These are phyloP conservation scores for Tetragonia tetragonoides DNA, from an alignment of 148 eudicot species.

Conservation along the genomic window DNA sequence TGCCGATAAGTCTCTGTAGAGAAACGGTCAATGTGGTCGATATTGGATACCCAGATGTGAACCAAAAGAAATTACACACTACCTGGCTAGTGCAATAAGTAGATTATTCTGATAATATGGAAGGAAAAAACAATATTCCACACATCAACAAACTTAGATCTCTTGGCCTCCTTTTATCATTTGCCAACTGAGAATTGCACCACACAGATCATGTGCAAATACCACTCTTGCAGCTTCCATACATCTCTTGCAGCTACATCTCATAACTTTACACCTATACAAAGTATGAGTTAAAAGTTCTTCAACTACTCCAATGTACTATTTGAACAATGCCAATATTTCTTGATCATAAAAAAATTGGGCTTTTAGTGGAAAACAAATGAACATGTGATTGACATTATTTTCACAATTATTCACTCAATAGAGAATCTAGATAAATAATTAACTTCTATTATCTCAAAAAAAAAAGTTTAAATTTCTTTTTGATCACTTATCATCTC, in stretches of 20 bases:
- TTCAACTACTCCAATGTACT: background rate
- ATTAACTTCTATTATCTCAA: slow-evolving; percentile 6
- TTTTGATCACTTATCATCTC: slow-evolving; percentile 18
- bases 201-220: slow-evolving; percentile 9
- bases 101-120: too few species aligned
- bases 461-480: background rate
- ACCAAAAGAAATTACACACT: too few species aligned
- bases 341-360: background rate
- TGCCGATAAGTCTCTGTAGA: too few species aligned
- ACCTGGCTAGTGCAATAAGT: too few species aligned
- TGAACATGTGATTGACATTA: slow-evolving; percentile 27
- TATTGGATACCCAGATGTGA: too few species aligned
- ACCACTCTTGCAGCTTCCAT: background rate
- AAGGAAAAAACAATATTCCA: too few species aligned
- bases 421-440: background rate
- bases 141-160: background rate
- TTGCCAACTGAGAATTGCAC: slow-evolving; percentile 12
- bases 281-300: background rate
- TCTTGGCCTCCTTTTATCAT: background rate
- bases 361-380: background rate
- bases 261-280: slow-evolving; percentile 17
- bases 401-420: background rate
- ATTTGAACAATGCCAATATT: background rate
- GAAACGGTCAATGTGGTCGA: too few species aligned
- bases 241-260: background rate